Conservation (phyloP, 805 yeast species). For the Pichia occidentalis region DNA sequence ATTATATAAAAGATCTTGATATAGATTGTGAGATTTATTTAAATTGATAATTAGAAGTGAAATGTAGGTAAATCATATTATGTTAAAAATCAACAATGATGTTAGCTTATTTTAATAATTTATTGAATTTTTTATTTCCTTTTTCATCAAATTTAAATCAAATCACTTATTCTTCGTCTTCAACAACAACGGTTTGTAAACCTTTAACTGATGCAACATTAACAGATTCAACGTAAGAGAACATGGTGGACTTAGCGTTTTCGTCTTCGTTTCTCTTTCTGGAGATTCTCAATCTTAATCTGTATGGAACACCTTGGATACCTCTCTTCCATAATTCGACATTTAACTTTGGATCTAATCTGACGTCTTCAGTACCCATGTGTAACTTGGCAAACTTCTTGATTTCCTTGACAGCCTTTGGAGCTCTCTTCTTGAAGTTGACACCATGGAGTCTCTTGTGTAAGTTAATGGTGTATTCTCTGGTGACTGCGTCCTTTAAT, state of each 20-base stretch:
- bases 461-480: slow-evolving; percentile 99
- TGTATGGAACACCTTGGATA: slow-evolving; percentile 97
- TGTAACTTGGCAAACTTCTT: slow-evolving; percentile 97
- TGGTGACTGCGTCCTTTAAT: slow-evolving; percentile 98
- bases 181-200: slow-evolving; percentile 95
- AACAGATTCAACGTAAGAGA: slow-evolving; percentile 97
- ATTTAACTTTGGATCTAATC: slow-evolving; percentile 98
- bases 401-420: slow-evolving; percentile 98
- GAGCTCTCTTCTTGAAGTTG: slow-evolving; percentile 99
- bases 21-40: too few species aligned
- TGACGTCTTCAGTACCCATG: slow-evolving; percentile 99
- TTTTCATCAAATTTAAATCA: slow-evolving; percentile 2
- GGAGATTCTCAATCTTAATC: slow-evolving; percentile 97
- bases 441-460: slow-evolving; percentile 99
- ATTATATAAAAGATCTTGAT: too few species aligned
- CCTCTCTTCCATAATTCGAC: slow-evolving; percentile 99
- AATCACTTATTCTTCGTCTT: slow-evolving; percentile 41
- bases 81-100: too few species aligned
- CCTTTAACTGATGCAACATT: slow-evolving; percentile 93
- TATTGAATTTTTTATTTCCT: not conserved
- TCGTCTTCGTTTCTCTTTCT: slow-evolving; percentile 98
- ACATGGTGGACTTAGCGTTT: slow-evolving; percentile 96
- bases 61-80: too few species aligned
- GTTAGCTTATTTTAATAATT: not conserved
- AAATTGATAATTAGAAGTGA: too few species aligned